These are phyloP conservation scores for Orbilia oligospora DNA, from an alignment of 2,329 filamentous ascomycete genomes.

Conservation along the genomic window DNA sequence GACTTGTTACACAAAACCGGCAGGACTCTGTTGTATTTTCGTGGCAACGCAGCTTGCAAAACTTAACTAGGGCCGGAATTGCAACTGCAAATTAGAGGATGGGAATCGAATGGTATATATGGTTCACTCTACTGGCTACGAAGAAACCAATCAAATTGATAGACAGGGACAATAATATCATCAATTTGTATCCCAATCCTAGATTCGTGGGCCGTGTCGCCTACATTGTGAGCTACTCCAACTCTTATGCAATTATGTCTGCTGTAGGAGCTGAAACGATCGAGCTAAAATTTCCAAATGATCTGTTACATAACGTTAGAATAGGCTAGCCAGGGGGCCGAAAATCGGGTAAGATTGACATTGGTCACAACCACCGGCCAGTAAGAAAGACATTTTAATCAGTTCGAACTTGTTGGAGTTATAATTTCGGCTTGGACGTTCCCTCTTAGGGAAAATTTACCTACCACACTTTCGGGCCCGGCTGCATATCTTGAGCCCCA, in stretches of 20 bases:
- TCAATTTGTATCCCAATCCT: no score
- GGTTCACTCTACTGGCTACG: no score
- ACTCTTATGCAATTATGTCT: no score
- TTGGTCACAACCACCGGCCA: neutral
- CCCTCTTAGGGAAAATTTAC: constrained; percentile 1
- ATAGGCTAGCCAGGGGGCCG: neutral
- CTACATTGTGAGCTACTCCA: no score
- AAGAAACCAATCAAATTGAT: no score
- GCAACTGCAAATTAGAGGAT: no score
- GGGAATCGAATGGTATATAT: no score
- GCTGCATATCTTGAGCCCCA: constrained; percentile 6
- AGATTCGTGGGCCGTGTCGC: no score
- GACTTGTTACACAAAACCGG: neutral
- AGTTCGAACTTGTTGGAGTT: neutral
- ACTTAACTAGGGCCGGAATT: no score
- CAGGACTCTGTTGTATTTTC: neutral
- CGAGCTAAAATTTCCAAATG: neutral
- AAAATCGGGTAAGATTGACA: neutral
- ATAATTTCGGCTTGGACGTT: neutral
- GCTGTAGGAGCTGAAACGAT: no score
- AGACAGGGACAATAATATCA: no score
- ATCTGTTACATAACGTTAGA: neutral
- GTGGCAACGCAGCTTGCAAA: neutral
- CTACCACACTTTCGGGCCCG: constrained; percentile 20
- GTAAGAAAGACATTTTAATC: neutral